These are phyloP conservation scores for Sequoia sempervirens DNA, from an alignment of 75 land plant species.

Conservation along the genomic window DNA sequence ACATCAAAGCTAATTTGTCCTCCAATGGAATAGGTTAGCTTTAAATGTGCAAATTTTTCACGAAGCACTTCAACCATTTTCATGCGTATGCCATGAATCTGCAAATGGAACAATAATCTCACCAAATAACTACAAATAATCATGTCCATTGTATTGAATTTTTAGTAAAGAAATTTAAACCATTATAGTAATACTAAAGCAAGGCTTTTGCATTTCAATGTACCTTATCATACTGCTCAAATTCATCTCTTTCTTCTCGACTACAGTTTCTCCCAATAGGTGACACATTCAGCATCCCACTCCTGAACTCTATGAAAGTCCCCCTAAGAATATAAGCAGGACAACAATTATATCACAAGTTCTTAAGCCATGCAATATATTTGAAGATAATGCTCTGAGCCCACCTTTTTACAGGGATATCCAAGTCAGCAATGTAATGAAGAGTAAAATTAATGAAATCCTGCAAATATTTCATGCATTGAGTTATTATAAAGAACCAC, in stretches of 20 bases:
- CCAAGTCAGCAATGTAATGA: conserved; percentile 97
- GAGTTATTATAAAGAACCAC: neutral
- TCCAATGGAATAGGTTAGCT: conserved; percentile 90
- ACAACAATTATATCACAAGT: neutral
- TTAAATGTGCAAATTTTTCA: conserved; percentile 79
- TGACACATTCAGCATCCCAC: conserved; percentile 97
- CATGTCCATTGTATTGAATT: neutral
- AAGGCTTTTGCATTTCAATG: neutral
- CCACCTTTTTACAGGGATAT: conserved; percentile 95
- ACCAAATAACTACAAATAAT: neutral
- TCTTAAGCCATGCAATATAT: neutral
- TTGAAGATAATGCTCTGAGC: neutral
- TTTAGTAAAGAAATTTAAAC: neutral
- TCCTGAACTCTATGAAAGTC: conserved; percentile 95
- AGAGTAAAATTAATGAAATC: conserved; percentile 90
- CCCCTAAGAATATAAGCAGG: conserved; percentile 49
- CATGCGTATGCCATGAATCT: conserved; percentile 78
- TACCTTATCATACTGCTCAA: conserved; percentile 97
- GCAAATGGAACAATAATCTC: conserved; percentile 5
- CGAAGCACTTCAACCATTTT: conserved; percentile 80
- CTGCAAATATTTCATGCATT: conserved; percentile 31
- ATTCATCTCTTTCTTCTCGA: conserved; percentile 94
- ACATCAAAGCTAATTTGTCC: conserved; percentile 99
- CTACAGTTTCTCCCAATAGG: conserved; percentile 98
- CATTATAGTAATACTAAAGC: neutral